A percentile compares a stretch with the other conserved stretches of the same genome.
phyloP scores from a whole-genome alignment of 345 rosid species.

The Diplotaxis tenuifolia region DNA sequence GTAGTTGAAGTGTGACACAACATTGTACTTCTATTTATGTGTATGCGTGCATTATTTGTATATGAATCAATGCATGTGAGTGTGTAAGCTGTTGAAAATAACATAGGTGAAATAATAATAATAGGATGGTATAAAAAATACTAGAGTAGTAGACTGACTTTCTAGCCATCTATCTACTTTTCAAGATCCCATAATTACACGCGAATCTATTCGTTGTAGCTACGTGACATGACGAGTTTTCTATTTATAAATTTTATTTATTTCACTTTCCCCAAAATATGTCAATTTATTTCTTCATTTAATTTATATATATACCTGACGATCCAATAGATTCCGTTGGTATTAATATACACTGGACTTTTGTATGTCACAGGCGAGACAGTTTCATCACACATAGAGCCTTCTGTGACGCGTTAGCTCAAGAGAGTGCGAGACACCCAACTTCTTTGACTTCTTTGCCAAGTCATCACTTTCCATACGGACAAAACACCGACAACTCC shows the following conservation, averaged over 20 bases:
- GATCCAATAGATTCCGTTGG: slow-evolving; percentile 34
- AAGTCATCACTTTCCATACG: slow-evolving; percentile 56
- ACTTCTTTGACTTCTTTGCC: slow-evolving; percentile 51
- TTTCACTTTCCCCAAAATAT: slow-evolving; percentile 24
- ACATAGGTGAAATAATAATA: slow-evolving; percentile 5
- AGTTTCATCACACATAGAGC: slow-evolving; percentile 83
- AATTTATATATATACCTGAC: slow-evolving; percentile 12
- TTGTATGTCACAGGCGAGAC: slow-evolving; percentile 61
- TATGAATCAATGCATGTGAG: slow-evolving; percentile 31
- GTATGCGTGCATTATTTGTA: slow-evolving; percentile 29
- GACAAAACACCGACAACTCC: slow-evolving; percentile 40
- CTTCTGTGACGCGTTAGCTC: slow-evolving; percentile 81
- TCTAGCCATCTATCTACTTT: slow-evolving; percentile 29
- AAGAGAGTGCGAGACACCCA: slow-evolving; percentile 73
- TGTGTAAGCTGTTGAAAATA: slow-evolving; percentile 22
- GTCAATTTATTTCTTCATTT: slow-evolving; percentile 17
- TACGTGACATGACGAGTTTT: slow-evolving; percentile 40
- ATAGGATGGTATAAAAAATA: background rate
- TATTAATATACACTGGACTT: background rate
- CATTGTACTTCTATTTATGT: slow-evolving; percentile 39
- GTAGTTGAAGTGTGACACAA: slow-evolving; percentile 36
- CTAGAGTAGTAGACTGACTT: slow-evolving; percentile 32
- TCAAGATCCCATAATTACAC: slow-evolving; percentile 45
- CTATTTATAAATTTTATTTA: background rate
- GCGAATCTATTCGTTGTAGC: slow-evolving; percentile 35